phyloP scores from a whole-genome alignment of 345 rosid genomes.

The Angophora floribunda region DNA sequence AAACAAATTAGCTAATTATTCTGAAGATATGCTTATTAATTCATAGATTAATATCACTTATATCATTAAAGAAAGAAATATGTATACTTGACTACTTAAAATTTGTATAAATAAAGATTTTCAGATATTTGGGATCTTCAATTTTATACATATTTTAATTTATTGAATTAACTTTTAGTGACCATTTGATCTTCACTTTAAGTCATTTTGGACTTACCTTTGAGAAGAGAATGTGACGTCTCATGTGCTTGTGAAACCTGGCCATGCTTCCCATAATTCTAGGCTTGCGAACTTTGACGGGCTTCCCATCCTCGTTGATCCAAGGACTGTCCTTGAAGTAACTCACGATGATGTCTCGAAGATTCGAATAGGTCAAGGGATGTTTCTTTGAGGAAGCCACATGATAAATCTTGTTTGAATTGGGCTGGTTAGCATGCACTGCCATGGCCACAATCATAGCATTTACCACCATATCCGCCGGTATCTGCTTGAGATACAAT shows the following conservation, averaged over 20 bases:
- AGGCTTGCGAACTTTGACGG: constrained; percentile 10
- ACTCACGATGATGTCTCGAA: neutral
- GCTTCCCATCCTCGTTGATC: constrained; percentile 21
- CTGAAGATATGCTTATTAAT: neutral
- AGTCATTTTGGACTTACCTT: constrained; percentile 5
- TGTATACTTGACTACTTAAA: neutral
- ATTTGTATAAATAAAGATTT: neutral
- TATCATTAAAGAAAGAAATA: neutral
- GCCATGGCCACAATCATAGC: constrained; percentile 5
- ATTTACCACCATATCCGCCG: constrained; percentile 25
- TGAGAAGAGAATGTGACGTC: constrained; percentile 9
- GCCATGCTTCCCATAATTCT: constrained; percentile 11
- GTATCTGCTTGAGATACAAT: neutral
- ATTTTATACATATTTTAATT: neutral
- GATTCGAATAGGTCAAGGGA: neutral
- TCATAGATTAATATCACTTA: neutral
- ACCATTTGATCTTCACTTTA: neutral
- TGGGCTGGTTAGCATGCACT: neutral
- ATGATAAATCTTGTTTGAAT: constrained; percentile 5
- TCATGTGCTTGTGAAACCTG: constrained; percentile 15
- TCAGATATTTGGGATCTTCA: neutral
- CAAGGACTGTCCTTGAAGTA: constrained; percentile 23
- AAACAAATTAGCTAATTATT: neutral
- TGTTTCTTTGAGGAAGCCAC: constrained; percentile 21
- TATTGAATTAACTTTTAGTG: neutral